Percentiles rank a stretch among this genome's conserved stretches.
phyloP scores from a whole-genome alignment of 2,329 filamentous ascomycete genomes.

The Arachnomyces sp. region DNA sequence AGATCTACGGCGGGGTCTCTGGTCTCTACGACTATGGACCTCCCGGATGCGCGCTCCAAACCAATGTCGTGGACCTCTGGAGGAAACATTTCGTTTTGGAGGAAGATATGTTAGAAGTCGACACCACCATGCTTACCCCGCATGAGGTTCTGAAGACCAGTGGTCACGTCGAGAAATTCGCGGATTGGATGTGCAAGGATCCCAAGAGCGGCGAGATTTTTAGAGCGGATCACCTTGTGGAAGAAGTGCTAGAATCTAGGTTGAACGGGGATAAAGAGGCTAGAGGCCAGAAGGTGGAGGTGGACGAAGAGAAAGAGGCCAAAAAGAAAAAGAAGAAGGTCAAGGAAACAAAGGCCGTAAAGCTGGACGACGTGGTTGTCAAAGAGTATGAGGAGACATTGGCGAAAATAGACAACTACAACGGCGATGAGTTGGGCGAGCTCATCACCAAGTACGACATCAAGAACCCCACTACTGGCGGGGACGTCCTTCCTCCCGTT shows the following conservation, averaged over 20 bases:
- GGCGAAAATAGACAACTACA: constrained; percentile 93
- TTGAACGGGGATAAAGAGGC: constrained; percentile 90
- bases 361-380: constrained; percentile 77
- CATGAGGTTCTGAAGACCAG: constrained; percentile 90
- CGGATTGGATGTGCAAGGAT: constrained; percentile 99
- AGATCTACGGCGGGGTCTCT: constrained; percentile 84
- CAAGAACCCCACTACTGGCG: constrained; percentile 74
- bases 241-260: constrained; percentile 81
- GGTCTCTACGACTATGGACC: constrained; percentile 93
- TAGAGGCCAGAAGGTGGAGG: constrained; percentile 62
- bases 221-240: constrained; percentile 90
- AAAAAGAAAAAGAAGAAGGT: constrained; percentile 90
- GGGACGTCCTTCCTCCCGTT: constrained; percentile 70
- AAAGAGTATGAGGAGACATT: constrained; percentile 87
- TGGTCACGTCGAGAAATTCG: constrained; percentile 96
- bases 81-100: constrained; percentile 87
- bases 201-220: constrained; percentile 96
- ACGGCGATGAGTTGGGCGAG: constrained; percentile 73
- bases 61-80: constrained; percentile 83
- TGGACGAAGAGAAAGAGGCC: constrained; percentile 67
- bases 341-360: constrained; percentile 68
- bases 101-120: constrained; percentile 92
- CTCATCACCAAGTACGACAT: constrained; percentile 90
- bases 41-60: constrained; percentile 75
- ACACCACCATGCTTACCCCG: constrained; percentile 89